Evolutionary conservation across 176 grass and related monocot genomes (phyloP), one percentile per base, ranked within the genome.

Genomic region (Olyra latifolia): DNA sequence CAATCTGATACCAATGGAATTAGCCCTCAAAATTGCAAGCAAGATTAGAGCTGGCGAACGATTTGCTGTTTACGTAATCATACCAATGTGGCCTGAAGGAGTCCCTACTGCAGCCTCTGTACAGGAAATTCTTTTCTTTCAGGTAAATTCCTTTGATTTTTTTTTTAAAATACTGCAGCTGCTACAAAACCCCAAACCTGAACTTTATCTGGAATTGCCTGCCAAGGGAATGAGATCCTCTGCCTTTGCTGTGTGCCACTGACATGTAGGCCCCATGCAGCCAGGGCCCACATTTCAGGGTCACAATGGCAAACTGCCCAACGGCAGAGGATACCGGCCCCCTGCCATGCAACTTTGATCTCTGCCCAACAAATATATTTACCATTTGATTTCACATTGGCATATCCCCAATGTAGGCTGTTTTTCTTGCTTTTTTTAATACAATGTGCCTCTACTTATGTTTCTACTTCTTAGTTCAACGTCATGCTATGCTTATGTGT

Each of bases 11-110:
- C 95, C 95, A 24, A 94, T 98, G 39, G 95, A 98, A 82, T 64
- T 98, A 58, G 95, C 95, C 67, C 84, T 98, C 46, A 98, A 98
- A 89, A 82, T 98, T 67, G 95, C 73, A 41, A 93, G 90, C 69
- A 98, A 98, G 67, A 98, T 98, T 81, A 94, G 86, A 89, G 90
- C 83, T 0, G 71, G 80, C 2, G 85, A 98, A 56, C 83, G 88
- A 4, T 98, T 98, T 87, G 88, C 95, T 40, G 95, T 98, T 60
- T 98, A 98, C 85, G 78, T 98, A 69, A 72, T 98, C 61, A 98
- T 98, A 83, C 95, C 95, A 48, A 92, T 98, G 95, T 98, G 95
- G 95, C 95, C 95, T 47, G 95, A 98, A 91, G 95, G 95, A 80
- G 88, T 89, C 63, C 95, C 95, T 84, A 93, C 86, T 28, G 3